Conservation (phyloP, 2,329 filamentous ascomycete species). For the Eutypa lata region DNA sequence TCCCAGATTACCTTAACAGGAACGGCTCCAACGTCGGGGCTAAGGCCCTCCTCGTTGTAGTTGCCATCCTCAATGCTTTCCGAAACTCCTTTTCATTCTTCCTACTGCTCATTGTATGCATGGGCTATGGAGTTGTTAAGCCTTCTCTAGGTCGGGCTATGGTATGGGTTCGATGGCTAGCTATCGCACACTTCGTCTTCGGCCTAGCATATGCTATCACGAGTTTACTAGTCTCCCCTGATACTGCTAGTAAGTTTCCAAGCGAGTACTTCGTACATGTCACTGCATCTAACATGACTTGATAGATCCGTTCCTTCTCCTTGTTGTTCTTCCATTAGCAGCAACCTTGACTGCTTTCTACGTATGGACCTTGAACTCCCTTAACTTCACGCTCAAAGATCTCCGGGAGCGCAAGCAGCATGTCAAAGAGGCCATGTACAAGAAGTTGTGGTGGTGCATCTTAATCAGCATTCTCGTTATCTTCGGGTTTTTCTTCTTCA, state of each 20-base stretch:
- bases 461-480: slow-evolving; percentile 89
- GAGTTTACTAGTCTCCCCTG: slow-evolving; percentile 83
- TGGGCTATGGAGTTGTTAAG: slow-evolving; percentile 99
- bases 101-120: slow-evolving; percentile 93
- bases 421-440: slow-evolving; percentile 93
- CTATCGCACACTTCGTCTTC: slow-evolving; percentile 90
- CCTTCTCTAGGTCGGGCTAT: slow-evolving; percentile 87
- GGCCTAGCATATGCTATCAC: slow-evolving; percentile 90
- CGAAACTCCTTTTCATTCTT: slow-evolving; percentile 99
- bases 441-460: slow-evolving; percentile 98
- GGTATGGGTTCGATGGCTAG: slow-evolving; percentile 88
- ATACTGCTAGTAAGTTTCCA: slow-evolving; percentile 63
- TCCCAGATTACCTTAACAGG: slow-evolving; percentile 81
- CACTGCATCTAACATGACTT: slow-evolving; percentile 15
- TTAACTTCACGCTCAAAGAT: slow-evolving; percentile 94
- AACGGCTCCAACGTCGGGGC: slow-evolving; percentile 80
- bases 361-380: slow-evolving; percentile 95
- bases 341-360: slow-evolving; percentile 95
- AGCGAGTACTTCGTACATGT: neutral
- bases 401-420: slow-evolving; percentile 92
- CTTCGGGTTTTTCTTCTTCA: slow-evolving; percentile 98
- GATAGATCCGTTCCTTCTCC: slow-evolving; percentile 77
- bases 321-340: slow-evolving; percentile 89
- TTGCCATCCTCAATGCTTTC: slow-evolving; percentile 89
- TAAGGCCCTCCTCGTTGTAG: slow-evolving; percentile 83